Evolutionary conservation across 1,284 basidiomycete species (phyloP).

Genomic region (Apiotrichum mycotoxinovorans): DNA sequence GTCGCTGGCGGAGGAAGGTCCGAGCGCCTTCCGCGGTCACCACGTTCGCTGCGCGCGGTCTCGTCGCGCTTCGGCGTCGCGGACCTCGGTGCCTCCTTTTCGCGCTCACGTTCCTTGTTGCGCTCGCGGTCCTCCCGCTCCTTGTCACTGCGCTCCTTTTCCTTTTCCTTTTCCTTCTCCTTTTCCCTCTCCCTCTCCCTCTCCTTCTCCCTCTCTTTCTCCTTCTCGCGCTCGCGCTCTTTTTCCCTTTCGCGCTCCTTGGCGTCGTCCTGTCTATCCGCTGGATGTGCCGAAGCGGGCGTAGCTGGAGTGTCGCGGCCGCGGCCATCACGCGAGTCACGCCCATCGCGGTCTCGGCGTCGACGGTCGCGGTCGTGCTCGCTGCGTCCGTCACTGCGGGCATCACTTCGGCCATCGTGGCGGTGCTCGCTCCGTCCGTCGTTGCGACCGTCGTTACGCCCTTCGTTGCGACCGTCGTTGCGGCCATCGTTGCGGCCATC

Average conservation of each 20-base stretch:
- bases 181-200: not conserved
- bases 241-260: not conserved
- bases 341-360: conserved; percentile 19
- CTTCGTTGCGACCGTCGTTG: not conserved
- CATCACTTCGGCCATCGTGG: conserved; percentile 16
- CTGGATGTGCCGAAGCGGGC: not conserved
- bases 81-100: too few relatives aligned
- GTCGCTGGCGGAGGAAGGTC: not conserved
- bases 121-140: not conserved
- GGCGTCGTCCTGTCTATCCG: too few relatives aligned
- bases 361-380: not conserved
- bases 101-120: not conserved
- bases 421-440: not conserved
- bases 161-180: not conserved
- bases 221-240: not conserved
- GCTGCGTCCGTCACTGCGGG: conserved; percentile 2
- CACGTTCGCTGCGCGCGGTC: not conserved
- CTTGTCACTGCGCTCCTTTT: not conserved
- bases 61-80: not conserved
- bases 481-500: not conserved
- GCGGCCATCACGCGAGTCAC: not conserved
- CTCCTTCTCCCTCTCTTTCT: not conserved
- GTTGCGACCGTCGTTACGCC: conserved; percentile 2
- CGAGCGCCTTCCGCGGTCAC: not conserved
- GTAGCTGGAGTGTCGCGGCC: not conserved